These are phyloP conservation scores for Blumeria graminis DNA, from an alignment of 2,329 filamentous ascomycete species.

Conservation along the genomic window DNA sequence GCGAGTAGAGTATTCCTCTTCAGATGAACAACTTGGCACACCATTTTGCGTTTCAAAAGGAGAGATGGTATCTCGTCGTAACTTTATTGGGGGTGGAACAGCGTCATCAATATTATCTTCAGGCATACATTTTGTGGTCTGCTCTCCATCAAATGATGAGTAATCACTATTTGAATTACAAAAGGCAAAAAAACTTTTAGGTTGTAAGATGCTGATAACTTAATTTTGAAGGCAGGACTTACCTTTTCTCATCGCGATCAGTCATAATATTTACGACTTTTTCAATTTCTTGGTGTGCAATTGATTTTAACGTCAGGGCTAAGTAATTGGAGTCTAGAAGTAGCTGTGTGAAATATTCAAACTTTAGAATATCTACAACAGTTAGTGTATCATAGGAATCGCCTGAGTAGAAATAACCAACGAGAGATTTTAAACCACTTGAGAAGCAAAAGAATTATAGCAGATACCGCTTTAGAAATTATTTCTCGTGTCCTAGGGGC, in stretches of 20 bases:
- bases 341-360: conserved; percentile 84
- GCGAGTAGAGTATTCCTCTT: conserved; percentile 11
- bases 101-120: conserved; percentile 44
- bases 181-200: conserved; percentile 62
- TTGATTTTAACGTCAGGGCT: conserved; percentile 74
- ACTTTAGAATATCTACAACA: conserved; percentile 60
- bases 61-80: conserved; percentile 21
- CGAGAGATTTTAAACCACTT: conserved; percentile 95
- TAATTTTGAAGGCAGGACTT: conserved; percentile 11
- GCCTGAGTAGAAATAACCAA: conserved; percentile 21
- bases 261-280: conserved; percentile 67
- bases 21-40: conserved; percentile 13
- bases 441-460: conserved; percentile 59
- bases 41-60: conserved; percentile 20
- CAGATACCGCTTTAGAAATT: conserved; percentile 75
- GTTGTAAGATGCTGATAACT: conserved; percentile 5
- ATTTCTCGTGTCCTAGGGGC: conserved; percentile 65
- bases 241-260: conserved; percentile 64
- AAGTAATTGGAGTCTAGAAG: conserved; percentile 89
- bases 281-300: conserved; percentile 84
- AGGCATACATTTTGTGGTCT: no score
- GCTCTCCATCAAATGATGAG: conserved; percentile 12
- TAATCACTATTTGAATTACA: conserved; percentile 45
- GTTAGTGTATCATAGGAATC: conserved; percentile 6
- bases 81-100: conserved; percentile 58